A percentile compares a stretch with the other conserved stretches of the same genome.
These are phyloP conservation scores for Suaeda aralocaspica DNA, from an alignment of 148 eudicot species.

Conservation along the genomic window DNA sequence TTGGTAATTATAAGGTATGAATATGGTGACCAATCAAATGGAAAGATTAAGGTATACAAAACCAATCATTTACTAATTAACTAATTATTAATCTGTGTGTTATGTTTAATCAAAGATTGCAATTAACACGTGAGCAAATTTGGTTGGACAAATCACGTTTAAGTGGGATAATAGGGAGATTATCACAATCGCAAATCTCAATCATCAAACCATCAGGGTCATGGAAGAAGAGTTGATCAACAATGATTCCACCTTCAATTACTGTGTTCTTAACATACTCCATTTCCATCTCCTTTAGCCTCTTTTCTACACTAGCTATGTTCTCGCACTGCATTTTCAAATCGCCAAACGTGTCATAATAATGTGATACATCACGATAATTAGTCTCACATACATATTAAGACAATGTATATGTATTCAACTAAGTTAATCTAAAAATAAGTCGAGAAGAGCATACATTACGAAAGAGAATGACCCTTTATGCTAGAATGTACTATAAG, in stretches of 20 bases:
- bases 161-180: constrained; percentile 44
- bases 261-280: constrained; percentile 30
- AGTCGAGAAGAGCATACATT: no score
- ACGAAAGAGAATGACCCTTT: no score
- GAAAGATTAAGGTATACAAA: not conserved
- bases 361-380: not conserved
- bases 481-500: no score
- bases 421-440: no score
- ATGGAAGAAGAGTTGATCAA: constrained; percentile 56
- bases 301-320: constrained; percentile 35
- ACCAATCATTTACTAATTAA: not conserved
- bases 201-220: constrained; percentile 57
- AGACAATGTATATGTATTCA: no score
- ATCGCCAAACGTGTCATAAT: not conserved
- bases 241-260: constrained; percentile 40
- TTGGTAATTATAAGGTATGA: no score
- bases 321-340: constrained; percentile 37
- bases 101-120: not conserved
- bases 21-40: no score
- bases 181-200: constrained; percentile 50
- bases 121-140: constrained; percentile 18
- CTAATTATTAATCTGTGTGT: no score
- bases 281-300: constrained; percentile 38
- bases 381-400: no score
- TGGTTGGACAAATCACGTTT: constrained; percentile 2